Percentiles rank a stretch among this genome's conserved stretches.
These are phyloP conservation scores for Bonia amplexicaulis DNA, from an alignment of 176 grass and related monocot species.

Conservation along the genomic window DNA sequence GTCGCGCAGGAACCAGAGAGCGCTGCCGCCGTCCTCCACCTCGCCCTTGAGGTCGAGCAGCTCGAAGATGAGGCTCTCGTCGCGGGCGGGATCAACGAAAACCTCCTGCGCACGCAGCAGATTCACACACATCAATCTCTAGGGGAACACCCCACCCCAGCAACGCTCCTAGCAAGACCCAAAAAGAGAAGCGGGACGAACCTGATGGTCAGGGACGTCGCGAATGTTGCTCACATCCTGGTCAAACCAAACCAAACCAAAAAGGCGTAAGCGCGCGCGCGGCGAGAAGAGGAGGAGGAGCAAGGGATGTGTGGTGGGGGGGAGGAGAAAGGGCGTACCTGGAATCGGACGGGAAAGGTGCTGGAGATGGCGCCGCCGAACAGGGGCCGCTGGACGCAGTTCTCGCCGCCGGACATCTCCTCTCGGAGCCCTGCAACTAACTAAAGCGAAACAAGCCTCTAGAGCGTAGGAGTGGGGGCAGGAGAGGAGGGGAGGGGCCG, in stretches of 20 bases:
- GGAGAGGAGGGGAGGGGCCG: neutral
- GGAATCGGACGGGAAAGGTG: constrained; percentile 64
- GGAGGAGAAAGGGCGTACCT: constrained; percentile 21
- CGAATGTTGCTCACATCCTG: constrained; percentile 87
- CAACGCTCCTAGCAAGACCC: neutral
- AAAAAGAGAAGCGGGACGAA: neutral
- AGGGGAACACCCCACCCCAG: neutral
- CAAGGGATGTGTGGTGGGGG: neutral
- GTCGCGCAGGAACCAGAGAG: constrained; percentile 82
- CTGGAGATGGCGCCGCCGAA: constrained; percentile 86
- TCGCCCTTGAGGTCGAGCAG: constrained; percentile 82
- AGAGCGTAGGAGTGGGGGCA: neutral
- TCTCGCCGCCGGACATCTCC: constrained; percentile 56
- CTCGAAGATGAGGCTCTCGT: constrained; percentile 93
- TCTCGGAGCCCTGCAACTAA: neutral
- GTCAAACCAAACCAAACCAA: neutral
- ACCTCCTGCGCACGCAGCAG: constrained; percentile 45
- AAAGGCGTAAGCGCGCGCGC: neutral
- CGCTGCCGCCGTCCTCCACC: constrained; percentile 63
- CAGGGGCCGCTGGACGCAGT: constrained; percentile 41
- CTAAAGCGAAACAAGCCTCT: neutral
- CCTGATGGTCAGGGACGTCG: constrained; percentile 86
- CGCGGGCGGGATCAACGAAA: constrained; percentile 65
- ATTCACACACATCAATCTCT: neutral
- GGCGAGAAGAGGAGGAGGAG: neutral